Evolutionary conservation across 495 filamentous ascomycete species (phyloP).

Genomic region (Penicillium arizonense): DNA sequence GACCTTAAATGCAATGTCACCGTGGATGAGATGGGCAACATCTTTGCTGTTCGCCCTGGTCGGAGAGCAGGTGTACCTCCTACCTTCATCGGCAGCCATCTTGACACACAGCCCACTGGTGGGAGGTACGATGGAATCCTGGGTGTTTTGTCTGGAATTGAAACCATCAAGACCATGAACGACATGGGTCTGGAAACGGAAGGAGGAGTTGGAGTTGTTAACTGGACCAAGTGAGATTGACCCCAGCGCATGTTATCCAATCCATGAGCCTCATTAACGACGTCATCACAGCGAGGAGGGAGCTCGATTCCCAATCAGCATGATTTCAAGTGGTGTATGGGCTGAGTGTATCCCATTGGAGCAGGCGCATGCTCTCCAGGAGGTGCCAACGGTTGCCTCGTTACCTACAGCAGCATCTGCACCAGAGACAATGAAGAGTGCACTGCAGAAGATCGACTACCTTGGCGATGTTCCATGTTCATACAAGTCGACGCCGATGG

Average conservation of each 20-base stretch:
- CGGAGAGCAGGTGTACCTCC: conserved; percentile 51
- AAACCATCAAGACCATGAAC: conserved; percentile 65
- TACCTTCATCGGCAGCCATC: conserved; percentile 70
- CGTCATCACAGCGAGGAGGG: conserved; percentile 60
- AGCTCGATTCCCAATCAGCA: conserved; percentile 75
- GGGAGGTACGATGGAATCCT: conserved; percentile 75
- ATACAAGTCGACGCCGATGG: conserved; percentile 64
- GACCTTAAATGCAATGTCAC: conserved; percentile 61
- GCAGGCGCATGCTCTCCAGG: conserved; percentile 57
- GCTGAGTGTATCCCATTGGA: conserved; percentile 62
- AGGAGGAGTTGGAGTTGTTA: conserved; percentile 69
- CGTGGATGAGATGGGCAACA: conserved; percentile 70
- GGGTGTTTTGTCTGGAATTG: conserved; percentile 69
- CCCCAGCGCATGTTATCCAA: not conserved
- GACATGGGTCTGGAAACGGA: conserved; percentile 69
- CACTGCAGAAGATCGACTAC: conserved; percentile 70
- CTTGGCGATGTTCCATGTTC: conserved; percentile 57
- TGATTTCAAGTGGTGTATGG: conserved; percentile 78
- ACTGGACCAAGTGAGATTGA: conserved; percentile 68
- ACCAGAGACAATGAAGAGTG: conserved; percentile 64
- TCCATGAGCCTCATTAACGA: conserved; percentile 9
- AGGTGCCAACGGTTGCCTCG: conserved; percentile 49
- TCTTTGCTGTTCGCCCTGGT: conserved; percentile 69
- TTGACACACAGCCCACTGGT: conserved; percentile 77
- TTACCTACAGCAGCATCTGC: conserved; percentile 41